Evolutionary conservation across 2,329 filamentous ascomycete genomes (phyloP), one percentile per base, ranked within the genome.

Genomic region (Cytospora mali): DNA sequence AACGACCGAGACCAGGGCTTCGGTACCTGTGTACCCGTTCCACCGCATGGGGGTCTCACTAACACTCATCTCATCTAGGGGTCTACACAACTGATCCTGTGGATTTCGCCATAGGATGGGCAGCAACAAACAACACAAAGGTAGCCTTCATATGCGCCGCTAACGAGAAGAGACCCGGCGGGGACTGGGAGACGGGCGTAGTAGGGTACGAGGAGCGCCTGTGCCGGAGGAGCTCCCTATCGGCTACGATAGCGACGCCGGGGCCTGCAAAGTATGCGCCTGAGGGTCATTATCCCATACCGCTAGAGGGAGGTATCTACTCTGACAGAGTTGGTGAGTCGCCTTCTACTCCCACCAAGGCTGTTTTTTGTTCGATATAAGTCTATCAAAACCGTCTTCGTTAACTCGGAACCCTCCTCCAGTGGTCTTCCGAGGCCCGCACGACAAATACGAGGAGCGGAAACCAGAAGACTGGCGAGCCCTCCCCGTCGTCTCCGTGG

Each of bases 81-180:
- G 79, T 89, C 23, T 80, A 81, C 58, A 71, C 77, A 11, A 84
- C 81, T 16, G 87, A 89, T 69, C 86, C 87, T 1, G 84, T 87
- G 31, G 81, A 84, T 72, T 78, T 81, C 48, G 85, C 88, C 25
- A 75, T 90, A 35, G 78, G 82, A 62, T 90, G 87, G 82, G 73
- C 74, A 14, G 67, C 67, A 27, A 59, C 68, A 50, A 80, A 82
- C 54, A 77, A 74, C 29, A 73, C 76, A 23, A 68, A 67, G 55
- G 82, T 91, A 61, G 86, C 88, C 0, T 87, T 91, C 63, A 84
- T 92, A 66, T 91, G 89, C 68, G 84, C 87, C 61, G 90, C 90
- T 54, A 91, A 93, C 75, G 90, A 93, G 72, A 90, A 88, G 71
- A 81, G 88, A 42, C 83, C 90, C 0, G 90, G 90, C 11, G 90